Percentiles rank a stretch among this genome's conserved stretches.
Conservation (phyloP, 177 flowering plant species). For the Vitis hybrid region DNA sequence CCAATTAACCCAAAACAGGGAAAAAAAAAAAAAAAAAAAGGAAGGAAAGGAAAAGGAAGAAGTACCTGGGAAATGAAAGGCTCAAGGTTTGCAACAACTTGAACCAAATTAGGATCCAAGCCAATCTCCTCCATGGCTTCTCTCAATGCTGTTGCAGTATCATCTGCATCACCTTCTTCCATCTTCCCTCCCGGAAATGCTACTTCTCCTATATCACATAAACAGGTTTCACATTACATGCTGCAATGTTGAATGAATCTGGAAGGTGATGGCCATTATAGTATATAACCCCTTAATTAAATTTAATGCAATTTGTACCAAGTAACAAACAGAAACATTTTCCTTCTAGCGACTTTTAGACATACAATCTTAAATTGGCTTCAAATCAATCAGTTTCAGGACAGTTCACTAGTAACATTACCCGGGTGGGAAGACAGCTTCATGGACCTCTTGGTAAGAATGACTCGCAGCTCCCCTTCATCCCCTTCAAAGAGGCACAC, state of each 20-base stretch:
- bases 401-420: constrained; percentile 1
- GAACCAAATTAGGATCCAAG: constrained; percentile 35
- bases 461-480: constrained; percentile 40
- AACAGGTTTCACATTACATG: too few relatives aligned
- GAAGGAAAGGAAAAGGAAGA: too few relatives aligned
- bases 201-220: constrained; percentile 34
- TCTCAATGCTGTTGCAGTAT: constrained; percentile 44
- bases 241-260: too few relatives aligned
- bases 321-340: too few relatives aligned
- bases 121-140: constrained; percentile 60
- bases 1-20: not conserved
- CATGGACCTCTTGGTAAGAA: constrained; percentile 48
- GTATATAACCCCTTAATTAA: too few relatives aligned
- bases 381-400: not conserved
- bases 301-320: too few relatives aligned
- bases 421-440: constrained; percentile 43
- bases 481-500: constrained; percentile 40
- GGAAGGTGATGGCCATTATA: too few relatives aligned
- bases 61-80: constrained; percentile 39
- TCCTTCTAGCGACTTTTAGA: too few relatives aligned
- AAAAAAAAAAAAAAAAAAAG: too few relatives aligned
- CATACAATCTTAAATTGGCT: too few relatives aligned
- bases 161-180: constrained; percentile 46
- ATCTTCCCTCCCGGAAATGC: constrained; percentile 54
- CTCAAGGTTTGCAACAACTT: constrained; percentile 29